phyloP scores from a whole-genome alignment of 352 stramenopile genomes.

The Pythium angustatum region DNA sequence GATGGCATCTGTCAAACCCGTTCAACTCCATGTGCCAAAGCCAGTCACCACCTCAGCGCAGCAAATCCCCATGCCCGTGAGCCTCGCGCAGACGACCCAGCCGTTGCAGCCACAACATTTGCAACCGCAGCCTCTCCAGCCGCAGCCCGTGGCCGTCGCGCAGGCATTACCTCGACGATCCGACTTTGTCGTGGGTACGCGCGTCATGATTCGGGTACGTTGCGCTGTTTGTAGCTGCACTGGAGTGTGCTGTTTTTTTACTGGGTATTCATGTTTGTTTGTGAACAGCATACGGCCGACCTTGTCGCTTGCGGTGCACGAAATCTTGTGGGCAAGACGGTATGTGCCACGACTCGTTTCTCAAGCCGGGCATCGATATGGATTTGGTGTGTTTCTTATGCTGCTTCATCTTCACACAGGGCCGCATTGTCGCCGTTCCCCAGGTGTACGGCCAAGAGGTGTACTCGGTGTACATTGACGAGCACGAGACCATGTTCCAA shows the following conservation, averaged over 20 bases:
- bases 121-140: background rate
- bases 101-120: slow-evolving; percentile 9
- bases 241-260: background rate
- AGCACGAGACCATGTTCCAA: slow-evolving; percentile 80
- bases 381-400: background rate
- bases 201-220: slow-evolving; percentile 69
- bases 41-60: slow-evolving; percentile 5
- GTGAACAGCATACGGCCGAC: slow-evolving; percentile 60
- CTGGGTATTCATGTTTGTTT: background rate
- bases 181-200: slow-evolving; percentile 64
- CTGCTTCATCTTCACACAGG: slow-evolving; percentile 18
- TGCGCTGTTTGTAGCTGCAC: no score
- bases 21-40: slow-evolving; percentile 6
- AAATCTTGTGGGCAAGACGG: slow-evolving; percentile 71
- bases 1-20: background rate
- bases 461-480: slow-evolving; percentile 83
- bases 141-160: slow-evolving; percentile 13
- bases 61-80: slow-evolving; percentile 13
- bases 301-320: slow-evolving; percentile 72
- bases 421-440: slow-evolving; percentile 68
- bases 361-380: background rate
- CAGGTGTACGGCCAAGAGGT: slow-evolving; percentile 81
- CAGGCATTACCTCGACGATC: slow-evolving; percentile 41
- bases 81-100: slow-evolving; percentile 4
- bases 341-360: slow-evolving; percentile 10